Percentiles rank a stretch among this genome's conserved stretches.
Conservation (phyloP, 2,329 filamentous ascomycete species). For the Didymella sp. region DNA sequence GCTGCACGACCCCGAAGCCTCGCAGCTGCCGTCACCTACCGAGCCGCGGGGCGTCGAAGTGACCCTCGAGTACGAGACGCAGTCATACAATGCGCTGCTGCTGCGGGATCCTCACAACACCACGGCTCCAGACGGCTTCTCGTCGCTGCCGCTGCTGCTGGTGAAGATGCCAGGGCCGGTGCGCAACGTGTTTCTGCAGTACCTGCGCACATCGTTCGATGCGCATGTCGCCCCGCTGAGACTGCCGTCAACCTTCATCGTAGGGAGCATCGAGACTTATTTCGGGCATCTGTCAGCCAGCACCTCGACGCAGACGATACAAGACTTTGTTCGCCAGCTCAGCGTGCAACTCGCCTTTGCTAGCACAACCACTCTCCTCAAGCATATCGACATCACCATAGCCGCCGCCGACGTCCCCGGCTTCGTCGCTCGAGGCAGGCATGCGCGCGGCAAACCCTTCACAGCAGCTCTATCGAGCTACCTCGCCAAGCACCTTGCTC, state of each 20-base stretch:
- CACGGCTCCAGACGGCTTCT: conserved; percentile 49
- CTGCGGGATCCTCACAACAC: conserved; percentile 49
- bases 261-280: conserved; percentile 58
- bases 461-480: conserved; percentile 51
- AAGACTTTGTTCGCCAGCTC: conserved; percentile 43
- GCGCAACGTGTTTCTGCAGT: conserved; percentile 58
- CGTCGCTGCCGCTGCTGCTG: conserved; percentile 58
- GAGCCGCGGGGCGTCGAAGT: conserved; percentile 56
- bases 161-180: conserved; percentile 59
- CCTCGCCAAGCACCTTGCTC: conserved; percentile 51
- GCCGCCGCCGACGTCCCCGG: conserved; percentile 49
- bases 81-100: conserved; percentile 59
- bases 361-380: conserved; percentile 42
- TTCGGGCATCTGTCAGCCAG: conserved; percentile 63
- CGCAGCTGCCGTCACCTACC: conserved; percentile 31
- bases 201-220: conserved; percentile 60
- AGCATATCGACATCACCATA: conserved; percentile 55
- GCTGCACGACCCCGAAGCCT: conserved; percentile 43
- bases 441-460: conserved; percentile 42
- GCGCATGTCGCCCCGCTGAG: conserved; percentile 55
- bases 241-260: conserved; percentile 55
- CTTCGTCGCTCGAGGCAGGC: conserved; percentile 42
- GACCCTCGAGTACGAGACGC: conserved; percentile 58
- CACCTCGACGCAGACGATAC: conserved; percentile 40
- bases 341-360: conserved; percentile 48